A percentile compares a stretch with the other conserved stretches of the same genome.
Conservation (phyloP, 495 filamentous ascomycete species). For the Xanthoparmelia taractica region DNA sequence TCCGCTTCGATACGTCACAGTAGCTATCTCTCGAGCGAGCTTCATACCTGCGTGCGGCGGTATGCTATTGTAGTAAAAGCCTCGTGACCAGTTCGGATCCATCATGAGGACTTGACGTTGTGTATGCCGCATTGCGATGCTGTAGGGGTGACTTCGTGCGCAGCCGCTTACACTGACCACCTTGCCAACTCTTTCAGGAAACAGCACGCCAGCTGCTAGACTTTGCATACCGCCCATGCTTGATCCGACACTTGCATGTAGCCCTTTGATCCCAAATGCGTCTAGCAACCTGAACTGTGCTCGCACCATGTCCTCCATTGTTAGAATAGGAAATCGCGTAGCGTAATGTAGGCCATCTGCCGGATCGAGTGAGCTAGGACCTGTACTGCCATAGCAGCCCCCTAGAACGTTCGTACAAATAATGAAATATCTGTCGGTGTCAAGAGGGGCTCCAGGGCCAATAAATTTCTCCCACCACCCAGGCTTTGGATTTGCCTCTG, state of each 20-base stretch:
- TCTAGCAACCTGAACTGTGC: slow-evolving; percentile 91
- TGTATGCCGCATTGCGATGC: slow-evolving; percentile 98
- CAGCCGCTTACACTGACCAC: slow-evolving; percentile 91
- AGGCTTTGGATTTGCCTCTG: slow-evolving; percentile 69
- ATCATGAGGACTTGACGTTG: slow-evolving; percentile 98
- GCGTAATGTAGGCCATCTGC: slow-evolving; percentile 83
- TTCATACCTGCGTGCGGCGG: slow-evolving; percentile 97
- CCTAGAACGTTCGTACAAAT: slow-evolving; percentile 97
- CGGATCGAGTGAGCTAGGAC: slow-evolving; percentile 80
- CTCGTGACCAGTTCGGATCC: slow-evolving; percentile 95
- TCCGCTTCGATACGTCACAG: slow-evolving; percentile 91
- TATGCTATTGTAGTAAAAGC: slow-evolving; percentile 84
- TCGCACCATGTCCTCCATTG: slow-evolving; percentile 94
- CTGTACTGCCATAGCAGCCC: slow-evolving; percentile 93
- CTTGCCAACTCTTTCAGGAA: slow-evolving; percentile 68
- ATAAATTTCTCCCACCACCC: slow-evolving; percentile 99
- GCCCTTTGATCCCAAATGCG: slow-evolving; percentile 62
- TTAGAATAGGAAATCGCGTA: slow-evolving; percentile 93
- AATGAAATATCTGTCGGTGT: slow-evolving; percentile 85
- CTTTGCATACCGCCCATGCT: slow-evolving; percentile 99
- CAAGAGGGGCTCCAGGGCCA: slow-evolving; percentile 73
- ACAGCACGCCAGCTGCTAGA: slow-evolving; percentile 80
- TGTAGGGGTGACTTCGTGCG: slow-evolving; percentile 92
- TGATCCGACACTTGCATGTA: slow-evolving; percentile 88
- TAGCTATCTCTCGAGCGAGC: slow-evolving; percentile 93